Conservation (phyloP, 306 rosid species). For the Pyrus communis region DNA sequence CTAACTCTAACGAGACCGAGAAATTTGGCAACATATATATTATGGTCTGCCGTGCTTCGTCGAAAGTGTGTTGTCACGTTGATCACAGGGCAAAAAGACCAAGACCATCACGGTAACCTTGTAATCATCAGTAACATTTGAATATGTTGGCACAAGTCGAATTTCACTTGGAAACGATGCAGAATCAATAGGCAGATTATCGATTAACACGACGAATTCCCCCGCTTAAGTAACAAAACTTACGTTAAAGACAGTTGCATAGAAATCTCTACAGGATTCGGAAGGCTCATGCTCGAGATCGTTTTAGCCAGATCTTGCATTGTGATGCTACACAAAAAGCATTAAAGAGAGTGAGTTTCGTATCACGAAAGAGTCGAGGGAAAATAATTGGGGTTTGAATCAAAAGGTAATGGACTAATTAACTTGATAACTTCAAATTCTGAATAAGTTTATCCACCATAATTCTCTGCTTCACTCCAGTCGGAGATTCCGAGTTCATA, state of each 20-base stretch:
- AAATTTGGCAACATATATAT: too few species aligned
- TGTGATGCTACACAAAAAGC: conserved; percentile 17
- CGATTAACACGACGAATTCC: not conserved
- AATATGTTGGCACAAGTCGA: not conserved
- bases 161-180: not conserved
- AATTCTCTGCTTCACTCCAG: conserved; percentile 74
- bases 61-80: not conserved
- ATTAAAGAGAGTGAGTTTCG: not conserved
- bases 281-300: not conserved
- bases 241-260: not conserved
- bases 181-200: not conserved
- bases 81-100: not conserved
- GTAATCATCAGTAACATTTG: not conserved
- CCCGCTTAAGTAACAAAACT: not conserved
- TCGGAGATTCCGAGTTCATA: conserved; percentile 58
- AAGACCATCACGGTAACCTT: not conserved
- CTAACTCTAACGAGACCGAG: too few species aligned
- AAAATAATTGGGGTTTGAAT: not conserved
- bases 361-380: not conserved
- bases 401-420: not conserved
- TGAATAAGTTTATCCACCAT: conserved; percentile 79
- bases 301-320: conserved; percentile 5
- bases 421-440: conserved; percentile 43
- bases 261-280: not conserved
- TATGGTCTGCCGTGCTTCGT: not conserved